Conservation (phyloP, 192 early-diverging fungal genomes). For the Pilobolus umbonatus region DNA sequence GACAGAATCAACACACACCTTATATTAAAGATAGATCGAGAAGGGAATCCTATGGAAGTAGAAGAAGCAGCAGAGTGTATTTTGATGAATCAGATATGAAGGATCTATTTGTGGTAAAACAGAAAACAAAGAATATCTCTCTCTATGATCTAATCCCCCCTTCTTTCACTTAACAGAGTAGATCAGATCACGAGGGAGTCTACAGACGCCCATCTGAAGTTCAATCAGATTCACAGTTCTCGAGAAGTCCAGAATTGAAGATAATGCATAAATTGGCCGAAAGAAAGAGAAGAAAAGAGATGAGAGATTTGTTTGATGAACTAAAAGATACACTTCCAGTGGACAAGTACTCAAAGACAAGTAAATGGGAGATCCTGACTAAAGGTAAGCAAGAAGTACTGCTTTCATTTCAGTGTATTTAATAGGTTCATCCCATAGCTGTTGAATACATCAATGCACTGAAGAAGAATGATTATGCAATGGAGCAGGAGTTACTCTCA, state of each 20-base stretch:
- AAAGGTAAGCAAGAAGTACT: slow-evolving; percentile 53
- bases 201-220: too few relatives aligned
- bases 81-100: too few relatives aligned
- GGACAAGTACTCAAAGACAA: slow-evolving; percentile 70
- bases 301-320: slow-evolving; percentile 88
- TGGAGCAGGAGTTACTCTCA: slow-evolving; percentile 28
- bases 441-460: slow-evolving; percentile 44
- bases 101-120: too few relatives aligned
- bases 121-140: too few relatives aligned
- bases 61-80: background rate
- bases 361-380: slow-evolving; percentile 86
- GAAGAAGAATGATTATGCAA: slow-evolving; percentile 38
- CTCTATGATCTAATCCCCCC: too few relatives aligned
- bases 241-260: slow-evolving; percentile 66
- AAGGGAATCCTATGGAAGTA: background rate
- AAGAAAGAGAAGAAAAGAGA: slow-evolving; percentile 81
- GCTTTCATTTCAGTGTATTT: background rate
- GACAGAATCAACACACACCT: background rate
- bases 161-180: too few relatives aligned
- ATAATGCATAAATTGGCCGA: slow-evolving; percentile 85
- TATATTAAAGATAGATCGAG: background rate
- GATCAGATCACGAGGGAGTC: background rate
- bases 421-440: slow-evolving; percentile 24
- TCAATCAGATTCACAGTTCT: slow-evolving; percentile 49
- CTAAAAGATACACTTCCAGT: slow-evolving; percentile 69